Percentiles rank a stretch among this genome's conserved stretches.
Conservation (phyloP, 768 basidiomycete species). For the Collybia sordida region DNA sequence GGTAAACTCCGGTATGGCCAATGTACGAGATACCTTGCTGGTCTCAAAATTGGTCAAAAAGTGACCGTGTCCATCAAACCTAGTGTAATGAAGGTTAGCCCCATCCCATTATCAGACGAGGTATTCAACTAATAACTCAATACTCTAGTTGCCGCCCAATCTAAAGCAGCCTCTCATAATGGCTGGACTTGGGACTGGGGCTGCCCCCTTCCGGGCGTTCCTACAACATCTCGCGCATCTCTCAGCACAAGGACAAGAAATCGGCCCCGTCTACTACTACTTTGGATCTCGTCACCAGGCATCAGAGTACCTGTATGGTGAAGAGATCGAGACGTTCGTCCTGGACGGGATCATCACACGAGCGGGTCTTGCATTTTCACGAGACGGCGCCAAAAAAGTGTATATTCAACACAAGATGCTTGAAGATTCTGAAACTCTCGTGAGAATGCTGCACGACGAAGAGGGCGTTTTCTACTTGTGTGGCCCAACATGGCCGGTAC, state of each 20-base stretch:
- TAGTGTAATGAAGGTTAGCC: conserved; percentile 93
- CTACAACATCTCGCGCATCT: conserved; percentile 93
- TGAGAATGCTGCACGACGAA: conserved; percentile 69
- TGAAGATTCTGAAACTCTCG: conserved; percentile 79
- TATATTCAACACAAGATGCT: conserved; percentile 99
- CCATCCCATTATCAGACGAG: neutral
- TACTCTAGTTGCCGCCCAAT: conserved; percentile 72
- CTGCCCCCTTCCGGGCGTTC: conserved; percentile 99
- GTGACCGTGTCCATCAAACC: conserved; percentile 98
- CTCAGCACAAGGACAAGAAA: conserved; percentile 66
- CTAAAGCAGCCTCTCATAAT: conserved; percentile 92
- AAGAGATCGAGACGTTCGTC: conserved; percentile 94
- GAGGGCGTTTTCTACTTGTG: conserved; percentile 93
- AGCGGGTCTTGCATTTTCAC: conserved; percentile 94
- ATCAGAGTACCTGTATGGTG: conserved; percentile 95
- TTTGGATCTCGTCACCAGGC: conserved; percentile 96
- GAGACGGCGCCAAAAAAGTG: conserved; percentile 89
- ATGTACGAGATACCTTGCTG: conserved; percentile 92
- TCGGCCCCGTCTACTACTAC: conserved; percentile 97
- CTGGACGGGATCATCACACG: conserved; percentile 81
- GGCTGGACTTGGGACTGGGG: conserved; percentile 98
- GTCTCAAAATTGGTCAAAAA: conserved; percentile 81
- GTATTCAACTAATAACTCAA: conserved; percentile 8
- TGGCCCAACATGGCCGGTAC: conserved; percentile 99
- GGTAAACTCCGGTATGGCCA: conserved; percentile 85